Evolutionary conservation across 2,329 filamentous ascomycete species (phyloP).

Genomic region (Cercospora beticola): DNA sequence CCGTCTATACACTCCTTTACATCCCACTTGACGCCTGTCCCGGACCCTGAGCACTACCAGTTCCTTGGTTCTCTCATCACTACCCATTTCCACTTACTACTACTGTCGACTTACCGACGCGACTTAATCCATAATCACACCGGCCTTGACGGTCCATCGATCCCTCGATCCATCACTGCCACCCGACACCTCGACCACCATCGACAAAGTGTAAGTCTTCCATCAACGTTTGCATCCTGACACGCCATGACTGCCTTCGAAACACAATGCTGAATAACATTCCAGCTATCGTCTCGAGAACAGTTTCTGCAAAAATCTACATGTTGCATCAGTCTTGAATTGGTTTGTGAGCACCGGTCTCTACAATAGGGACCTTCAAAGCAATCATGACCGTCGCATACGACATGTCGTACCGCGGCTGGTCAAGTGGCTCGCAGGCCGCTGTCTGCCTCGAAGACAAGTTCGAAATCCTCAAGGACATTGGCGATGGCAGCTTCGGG

Average conservation of each 20-base stretch:
- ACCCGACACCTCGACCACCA: neutral
- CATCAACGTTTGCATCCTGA: neutral
- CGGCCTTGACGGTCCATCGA: slow-evolving; percentile 24
- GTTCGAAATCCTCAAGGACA: slow-evolving; percentile 96
- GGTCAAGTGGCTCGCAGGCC: slow-evolving; percentile 51
- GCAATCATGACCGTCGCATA: slow-evolving; percentile 72
- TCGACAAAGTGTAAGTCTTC: slow-evolving; percentile 12
- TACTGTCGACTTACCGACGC: slow-evolving; percentile 25
- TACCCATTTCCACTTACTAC: slow-evolving; percentile 24
- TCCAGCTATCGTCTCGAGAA: slow-evolving; percentile 1
- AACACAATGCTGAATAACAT: slow-evolving; percentile 1
- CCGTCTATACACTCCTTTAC: slow-evolving; percentile 37
- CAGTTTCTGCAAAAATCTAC: slow-evolving; percentile 15
- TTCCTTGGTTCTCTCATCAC: slow-evolving; percentile 26
- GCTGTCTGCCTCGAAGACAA: slow-evolving; percentile 75
- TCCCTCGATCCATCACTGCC: slow-evolving; percentile 12
- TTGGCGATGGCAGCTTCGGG: slow-evolving; percentile 97
- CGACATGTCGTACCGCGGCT: slow-evolving; percentile 64
- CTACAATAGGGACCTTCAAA: slow-evolving; percentile 23
- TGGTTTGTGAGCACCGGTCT: slow-evolving; percentile 27
- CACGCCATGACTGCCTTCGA: neutral
- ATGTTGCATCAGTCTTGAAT: slow-evolving; percentile 30
- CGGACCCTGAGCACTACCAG: slow-evolving; percentile 32
- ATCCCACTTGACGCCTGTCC: slow-evolving; percentile 37
- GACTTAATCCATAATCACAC: slow-evolving; percentile 32